phyloP scores from a whole-genome alignment of 176 grass and related monocot species.

The Aegilops sharonensis region DNA sequence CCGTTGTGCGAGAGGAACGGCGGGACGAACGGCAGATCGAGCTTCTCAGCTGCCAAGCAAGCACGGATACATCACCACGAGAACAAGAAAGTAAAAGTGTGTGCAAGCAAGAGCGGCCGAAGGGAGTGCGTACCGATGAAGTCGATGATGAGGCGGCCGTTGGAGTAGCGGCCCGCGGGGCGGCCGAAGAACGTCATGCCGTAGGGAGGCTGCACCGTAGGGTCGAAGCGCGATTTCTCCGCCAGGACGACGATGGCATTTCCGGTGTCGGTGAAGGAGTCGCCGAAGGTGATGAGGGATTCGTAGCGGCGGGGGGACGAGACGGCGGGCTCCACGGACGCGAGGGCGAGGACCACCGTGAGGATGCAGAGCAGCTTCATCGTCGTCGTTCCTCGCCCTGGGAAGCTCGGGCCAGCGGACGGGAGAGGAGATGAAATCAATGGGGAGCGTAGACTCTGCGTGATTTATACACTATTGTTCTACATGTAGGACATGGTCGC shows the following conservation, averaged over 20 bases:
- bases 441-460: background rate
- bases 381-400: background rate
- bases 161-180: slow-evolving; percentile 43
- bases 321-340: background rate
- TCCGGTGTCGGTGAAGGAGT: slow-evolving; percentile 40
- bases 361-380: background rate
- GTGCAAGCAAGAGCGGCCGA: background rate
- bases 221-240: background rate
- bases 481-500: background rate
- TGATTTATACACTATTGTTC: background rate
- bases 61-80: background rate
- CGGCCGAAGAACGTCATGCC: slow-evolving; percentile 46
- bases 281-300: slow-evolving; percentile 40
- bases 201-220: slow-evolving; percentile 11
- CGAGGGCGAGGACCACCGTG: background rate
- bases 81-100: background rate
- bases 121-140: slow-evolving; percentile 40
- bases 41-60: slow-evolving; percentile 22
- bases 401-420: background rate
- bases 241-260: background rate
- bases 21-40: slow-evolving; percentile 27
- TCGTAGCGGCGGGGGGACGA: background rate
- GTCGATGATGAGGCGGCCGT: slow-evolving; percentile 60
- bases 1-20: slow-evolving; percentile 35
- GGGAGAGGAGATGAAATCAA: background rate